Evolutionary conservation across 1,284 basidiomycete genomes (phyloP).

Genomic region (Ustilago tritici): DNA sequence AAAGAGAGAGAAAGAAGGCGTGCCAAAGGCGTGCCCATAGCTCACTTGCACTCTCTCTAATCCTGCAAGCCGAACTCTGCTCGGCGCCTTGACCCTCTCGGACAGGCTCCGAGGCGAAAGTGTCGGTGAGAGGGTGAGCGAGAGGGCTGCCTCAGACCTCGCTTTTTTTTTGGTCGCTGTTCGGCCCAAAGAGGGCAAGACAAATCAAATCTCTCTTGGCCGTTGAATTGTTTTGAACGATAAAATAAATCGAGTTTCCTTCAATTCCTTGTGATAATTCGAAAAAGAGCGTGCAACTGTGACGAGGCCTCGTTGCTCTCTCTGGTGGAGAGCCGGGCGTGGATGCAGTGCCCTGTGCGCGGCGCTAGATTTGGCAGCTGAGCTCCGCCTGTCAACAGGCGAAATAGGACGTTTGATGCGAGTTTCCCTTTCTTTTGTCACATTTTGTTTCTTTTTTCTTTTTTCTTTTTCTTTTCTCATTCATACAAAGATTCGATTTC

Average conservation of each 20-base stretch:
- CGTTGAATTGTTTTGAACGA: background rate
- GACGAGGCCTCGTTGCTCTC: background rate
- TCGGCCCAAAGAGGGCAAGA: background rate
- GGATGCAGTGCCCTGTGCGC: constrained; percentile 9
- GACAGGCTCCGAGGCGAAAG: background rate
- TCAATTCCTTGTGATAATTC: background rate
- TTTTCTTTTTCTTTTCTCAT: background rate
- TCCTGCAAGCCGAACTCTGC: background rate
- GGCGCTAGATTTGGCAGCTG: constrained; percentile 16
- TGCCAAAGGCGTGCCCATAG: background rate
- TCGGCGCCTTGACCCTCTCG: background rate
- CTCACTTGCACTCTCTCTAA: background rate
- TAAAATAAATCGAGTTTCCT: constrained; percentile 2
- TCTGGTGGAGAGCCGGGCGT: background rate
- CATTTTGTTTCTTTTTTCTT: constrained; percentile 6
- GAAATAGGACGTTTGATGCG: constrained; percentile 7
- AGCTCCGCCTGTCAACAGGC: constrained; percentile 13
- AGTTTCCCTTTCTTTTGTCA: background rate
- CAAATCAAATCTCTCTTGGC: background rate
- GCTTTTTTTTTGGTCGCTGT: background rate
- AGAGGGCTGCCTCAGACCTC: constrained; percentile 1
- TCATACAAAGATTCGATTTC: background rate
- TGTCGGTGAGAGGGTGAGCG: constrained; percentile 8
- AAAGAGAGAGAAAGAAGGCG: background rate
- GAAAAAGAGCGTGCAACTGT: background rate